A percentile compares a stretch with the other conserved stretches of the same genome.
Evolutionary conservation across 169 alveolate genomes (phyloP).

Genomic region (Theileria orientalis): DNA sequence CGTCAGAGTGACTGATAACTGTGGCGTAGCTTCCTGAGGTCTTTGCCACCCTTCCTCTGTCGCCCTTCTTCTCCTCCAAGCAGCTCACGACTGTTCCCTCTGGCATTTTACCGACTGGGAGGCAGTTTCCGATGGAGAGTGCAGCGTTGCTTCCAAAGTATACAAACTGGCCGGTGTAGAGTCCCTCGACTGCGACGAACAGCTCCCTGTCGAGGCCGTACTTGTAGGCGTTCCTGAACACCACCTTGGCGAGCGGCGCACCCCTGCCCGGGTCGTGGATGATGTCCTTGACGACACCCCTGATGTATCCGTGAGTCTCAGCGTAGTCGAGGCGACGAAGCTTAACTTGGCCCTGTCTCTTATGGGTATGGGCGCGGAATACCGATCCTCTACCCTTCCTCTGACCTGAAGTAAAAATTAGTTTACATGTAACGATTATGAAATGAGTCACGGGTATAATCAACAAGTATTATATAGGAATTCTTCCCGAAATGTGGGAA

Average conservation of each 20-base stretch:
- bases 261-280: constrained; percentile 99
- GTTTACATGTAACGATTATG: constrained; percentile 16
- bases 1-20: constrained; percentile 95
- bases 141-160: constrained; percentile 97
- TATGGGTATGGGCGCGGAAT: constrained; percentile 90
- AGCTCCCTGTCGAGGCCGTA: constrained; percentile 92
- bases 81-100: constrained; percentile 98
- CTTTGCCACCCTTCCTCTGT: constrained; percentile 97
- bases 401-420: constrained; percentile 85
- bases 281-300: constrained; percentile 96
- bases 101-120: constrained; percentile 96
- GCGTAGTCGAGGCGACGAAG: constrained; percentile 93
- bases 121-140: constrained; percentile 94
- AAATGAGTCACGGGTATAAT: not conserved
- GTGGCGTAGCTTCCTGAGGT: constrained; percentile 97
- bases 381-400: constrained; percentile 96
- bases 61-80: constrained; percentile 96
- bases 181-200: constrained; percentile 98
- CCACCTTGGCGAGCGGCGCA: constrained; percentile 96
- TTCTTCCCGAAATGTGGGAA: not conserved
- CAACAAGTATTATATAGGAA: not conserved
- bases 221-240: constrained; percentile 96
- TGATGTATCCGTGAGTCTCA: constrained; percentile 90
- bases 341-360: constrained; percentile 95
- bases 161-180: constrained; percentile 97